Evolutionary conservation across 176 grass and related monocot species (phyloP).

Genomic region (Otatea glauca): DNA sequence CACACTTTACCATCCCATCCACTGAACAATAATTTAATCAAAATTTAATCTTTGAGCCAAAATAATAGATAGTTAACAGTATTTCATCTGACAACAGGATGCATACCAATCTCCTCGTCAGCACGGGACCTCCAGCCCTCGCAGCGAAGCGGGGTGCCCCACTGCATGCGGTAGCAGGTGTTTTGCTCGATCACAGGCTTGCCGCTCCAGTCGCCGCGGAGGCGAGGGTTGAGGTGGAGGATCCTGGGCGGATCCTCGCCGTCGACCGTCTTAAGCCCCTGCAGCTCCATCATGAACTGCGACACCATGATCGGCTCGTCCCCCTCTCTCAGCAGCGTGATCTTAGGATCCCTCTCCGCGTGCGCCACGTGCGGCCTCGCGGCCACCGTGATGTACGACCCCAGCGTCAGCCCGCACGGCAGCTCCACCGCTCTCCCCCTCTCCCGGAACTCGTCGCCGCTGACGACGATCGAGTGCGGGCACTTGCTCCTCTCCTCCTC

Average conservation of each 20-base stretch:
- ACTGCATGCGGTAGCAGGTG: constrained; percentile 98
- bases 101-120: constrained; percentile 79
- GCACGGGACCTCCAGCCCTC: constrained; percentile 84
- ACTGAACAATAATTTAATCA: constrained; percentile 55
- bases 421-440: constrained; percentile 70
- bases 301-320: constrained; percentile 87
- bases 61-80: not conserved
- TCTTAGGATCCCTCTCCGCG: constrained; percentile 79
- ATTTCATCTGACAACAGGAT: not conserved
- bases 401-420: constrained; percentile 92
- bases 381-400: constrained; percentile 80
- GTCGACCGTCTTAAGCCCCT: constrained; percentile 82
- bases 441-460: constrained; percentile 56
- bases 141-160: constrained; percentile 76
- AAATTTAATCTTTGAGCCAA: constrained; percentile 27
- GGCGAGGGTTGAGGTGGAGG: constrained; percentile 91
- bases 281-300: constrained; percentile 99
- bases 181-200: constrained; percentile 96
- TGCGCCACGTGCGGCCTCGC: constrained; percentile 72
- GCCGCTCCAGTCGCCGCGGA: constrained; percentile 91
- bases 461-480: constrained; percentile 81
- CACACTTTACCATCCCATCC: constrained; percentile 88
- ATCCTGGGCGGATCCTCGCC: constrained; percentile 96
- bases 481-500: constrained; percentile 58
- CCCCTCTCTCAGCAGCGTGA: constrained; percentile 67